Percentiles rank a stretch among this genome's conserved stretches.
phyloP scores from a whole-genome alignment of 2,329 filamentous ascomycete species.

The Ophiosphaerella narmari region DNA sequence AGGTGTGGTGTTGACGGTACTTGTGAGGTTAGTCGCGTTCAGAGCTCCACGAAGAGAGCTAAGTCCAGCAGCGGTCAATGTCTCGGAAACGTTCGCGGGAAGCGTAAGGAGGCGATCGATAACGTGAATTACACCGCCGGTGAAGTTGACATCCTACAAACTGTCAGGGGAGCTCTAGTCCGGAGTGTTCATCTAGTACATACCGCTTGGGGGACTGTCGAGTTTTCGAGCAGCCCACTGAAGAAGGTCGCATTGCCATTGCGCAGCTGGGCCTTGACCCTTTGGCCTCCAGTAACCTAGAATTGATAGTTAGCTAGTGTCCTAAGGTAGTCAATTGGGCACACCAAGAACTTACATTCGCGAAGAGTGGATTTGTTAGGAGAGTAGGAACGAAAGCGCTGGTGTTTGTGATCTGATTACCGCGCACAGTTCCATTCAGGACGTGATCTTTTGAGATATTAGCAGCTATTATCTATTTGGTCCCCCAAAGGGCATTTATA shows the following conservation, averaged over 20 bases:
- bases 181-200: neutral
- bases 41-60: constrained; percentile 50
- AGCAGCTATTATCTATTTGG: too few relatives aligned
- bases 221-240: constrained; percentile 57
- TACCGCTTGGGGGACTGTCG: constrained; percentile 57
- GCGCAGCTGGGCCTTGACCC: constrained; percentile 53
- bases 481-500: neutral
- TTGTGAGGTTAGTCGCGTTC: constrained; percentile 45
- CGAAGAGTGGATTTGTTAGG: constrained; percentile 57
- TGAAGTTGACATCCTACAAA: constrained; percentile 49
- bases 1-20: constrained; percentile 47
- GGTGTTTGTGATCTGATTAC: constrained; percentile 44
- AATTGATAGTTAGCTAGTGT: neutral
- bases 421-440: constrained; percentile 56
- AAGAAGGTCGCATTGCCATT: constrained; percentile 55
- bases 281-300: constrained; percentile 58
- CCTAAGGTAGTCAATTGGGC: neutral
- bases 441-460: constrained; percentile 53
- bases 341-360: constrained; percentile 52
- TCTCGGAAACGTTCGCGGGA: constrained; percentile 38
- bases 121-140: constrained; percentile 53
- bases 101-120: constrained; percentile 52
- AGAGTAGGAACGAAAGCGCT: constrained; percentile 55
- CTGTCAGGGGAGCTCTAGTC: neutral
- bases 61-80: constrained; percentile 42